Evolutionary conservation across 495 filamentous ascomycete species (phyloP).

Genomic region (Penicillium cinerascens): DNA sequence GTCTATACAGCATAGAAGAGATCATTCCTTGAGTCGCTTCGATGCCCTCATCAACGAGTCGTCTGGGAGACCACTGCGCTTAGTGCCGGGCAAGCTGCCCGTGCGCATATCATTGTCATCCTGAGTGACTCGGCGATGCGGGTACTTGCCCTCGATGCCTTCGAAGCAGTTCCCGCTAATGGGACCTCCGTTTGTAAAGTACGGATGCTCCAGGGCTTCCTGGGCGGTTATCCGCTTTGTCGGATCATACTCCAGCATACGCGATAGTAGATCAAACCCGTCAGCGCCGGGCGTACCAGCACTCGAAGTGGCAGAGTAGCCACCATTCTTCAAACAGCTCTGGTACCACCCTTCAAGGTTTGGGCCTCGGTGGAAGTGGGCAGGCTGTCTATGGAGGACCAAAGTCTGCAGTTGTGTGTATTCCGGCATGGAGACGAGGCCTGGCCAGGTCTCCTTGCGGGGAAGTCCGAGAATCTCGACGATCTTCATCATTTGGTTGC

Average conservation of each 20-base stretch:
- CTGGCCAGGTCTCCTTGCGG: slow-evolving; percentile 83
- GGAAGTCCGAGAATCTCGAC: slow-evolving; percentile 92
- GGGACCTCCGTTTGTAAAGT: slow-evolving; percentile 67
- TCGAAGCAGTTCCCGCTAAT: slow-evolving; percentile 84
- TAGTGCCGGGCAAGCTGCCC: slow-evolving; percentile 85
- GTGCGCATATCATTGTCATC: slow-evolving; percentile 93
- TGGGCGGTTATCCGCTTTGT: slow-evolving; percentile 81
- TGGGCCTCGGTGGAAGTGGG: slow-evolving; percentile 39
- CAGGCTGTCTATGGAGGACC: slow-evolving; percentile 39
- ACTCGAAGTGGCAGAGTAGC: slow-evolving; percentile 47
- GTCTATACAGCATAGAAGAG: background rate
- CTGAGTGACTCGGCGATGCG: slow-evolving; percentile 80
- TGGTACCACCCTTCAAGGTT: slow-evolving; percentile 67
- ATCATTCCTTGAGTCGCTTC: slow-evolving; percentile 45
- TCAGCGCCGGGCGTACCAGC: slow-evolving; percentile 62
- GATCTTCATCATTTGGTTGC: slow-evolving; percentile 98
- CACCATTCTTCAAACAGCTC: slow-evolving; percentile 55
- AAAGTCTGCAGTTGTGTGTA: slow-evolving; percentile 70
- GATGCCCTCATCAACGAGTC: slow-evolving; percentile 60
- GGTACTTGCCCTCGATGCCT: slow-evolving; percentile 81
- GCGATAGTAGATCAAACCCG: slow-evolving; percentile 75
- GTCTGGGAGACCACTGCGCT: slow-evolving; percentile 82
- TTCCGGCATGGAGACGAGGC: slow-evolving; percentile 77
- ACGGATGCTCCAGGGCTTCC: slow-evolving; percentile 80
- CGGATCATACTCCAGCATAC: slow-evolving; percentile 89